Base-by-base conservation (phyloP, 176 grass and related monocot genomes). In the Aegilops tauschii region DNA sequence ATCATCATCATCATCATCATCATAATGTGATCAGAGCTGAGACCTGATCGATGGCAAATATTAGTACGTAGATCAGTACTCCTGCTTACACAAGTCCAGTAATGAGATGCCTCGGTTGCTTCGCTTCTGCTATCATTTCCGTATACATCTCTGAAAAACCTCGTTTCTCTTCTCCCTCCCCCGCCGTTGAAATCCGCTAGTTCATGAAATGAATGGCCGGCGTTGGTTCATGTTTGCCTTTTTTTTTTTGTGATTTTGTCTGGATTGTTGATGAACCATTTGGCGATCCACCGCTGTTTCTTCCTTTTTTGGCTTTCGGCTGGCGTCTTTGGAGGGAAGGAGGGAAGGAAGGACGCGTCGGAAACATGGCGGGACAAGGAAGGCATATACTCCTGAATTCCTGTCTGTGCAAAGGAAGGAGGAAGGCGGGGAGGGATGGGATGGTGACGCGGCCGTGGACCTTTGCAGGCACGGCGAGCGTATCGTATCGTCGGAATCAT, bases 1-100 rank as follows among this genome's bases (percentile, higher is more conserved):
- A 68, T 87, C 66, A 34, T 76, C 36, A 69, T 88, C 67, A 50
- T 88, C 67, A 50, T 77, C 34, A 58, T 75, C 47, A 69, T 85
- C 67, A 36, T 25, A 69, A 62, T 81, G 82, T 81, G 81, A 77
- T 56, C 63, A 72, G 85, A 77, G 52, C 39, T 42, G 61, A 42
- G 44, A 31, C 62, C 77, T 84, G 81, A 47, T 88, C 62, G 45
- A 63, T 76, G 75, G 39, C 40, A 49, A 45, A 14, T 49, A 74
- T 8, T 25, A 42, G 12, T 40, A 39, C 40, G 4, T 45, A 54
- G 69, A 84, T 63, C 76, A 39, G 67, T 42, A 34, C 54, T 59
- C 18, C 18, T 59, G 18, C 54, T 20, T 59, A 20, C 18, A 54
- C 2, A 0, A 54, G 50, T 18, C 67, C 39, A 3, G 47, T 65